Conservation (phyloP, 768 basidiomycete species). For the Mycena capillaripes region DNA sequence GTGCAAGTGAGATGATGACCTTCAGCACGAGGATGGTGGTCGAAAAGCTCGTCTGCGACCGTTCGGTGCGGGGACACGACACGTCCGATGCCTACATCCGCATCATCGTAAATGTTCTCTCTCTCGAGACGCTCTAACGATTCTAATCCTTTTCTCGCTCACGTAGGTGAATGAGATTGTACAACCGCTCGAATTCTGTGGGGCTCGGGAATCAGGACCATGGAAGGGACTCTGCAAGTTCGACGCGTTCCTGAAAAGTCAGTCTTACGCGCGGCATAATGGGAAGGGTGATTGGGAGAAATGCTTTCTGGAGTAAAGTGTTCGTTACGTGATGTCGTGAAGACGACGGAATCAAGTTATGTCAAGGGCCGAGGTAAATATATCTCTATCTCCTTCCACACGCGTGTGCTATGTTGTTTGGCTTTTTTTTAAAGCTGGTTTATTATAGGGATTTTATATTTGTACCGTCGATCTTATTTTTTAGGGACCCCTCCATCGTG, state of each 20-base stretch:
- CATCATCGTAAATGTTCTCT: constrained; percentile 62
- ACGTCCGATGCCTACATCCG: constrained; percentile 65
- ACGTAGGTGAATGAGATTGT: constrained; percentile 72
- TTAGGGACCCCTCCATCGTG: no score
- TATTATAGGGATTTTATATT: no score
- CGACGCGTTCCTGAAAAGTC: constrained; percentile 76
- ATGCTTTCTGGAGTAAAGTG: constrained; percentile 58
- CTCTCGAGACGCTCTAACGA: no score
- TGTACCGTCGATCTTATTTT: no score
- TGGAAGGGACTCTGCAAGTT: constrained; percentile 74
- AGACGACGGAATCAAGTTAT: not conserved
- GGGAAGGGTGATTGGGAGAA: constrained; percentile 82
- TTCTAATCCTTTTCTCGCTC: not conserved
- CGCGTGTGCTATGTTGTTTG: no score
- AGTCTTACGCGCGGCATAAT: constrained; percentile 74
- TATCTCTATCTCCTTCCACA: not conserved
- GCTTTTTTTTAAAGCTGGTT: no score
- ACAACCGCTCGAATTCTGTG: constrained; percentile 74
- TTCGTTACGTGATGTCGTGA: not conserved
- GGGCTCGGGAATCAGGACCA: constrained; percentile 46
- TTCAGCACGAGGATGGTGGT: constrained; percentile 82
- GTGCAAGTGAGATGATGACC: constrained; percentile 73
- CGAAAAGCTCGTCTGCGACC: constrained; percentile 72
- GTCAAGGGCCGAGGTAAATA: not conserved
- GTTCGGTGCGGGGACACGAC: constrained; percentile 21